Percentiles rank a stretch among this genome's conserved stretches.
Evolutionary conservation across 441 rosid species (phyloP).

Genomic region (Eruca vesicaria): DNA sequence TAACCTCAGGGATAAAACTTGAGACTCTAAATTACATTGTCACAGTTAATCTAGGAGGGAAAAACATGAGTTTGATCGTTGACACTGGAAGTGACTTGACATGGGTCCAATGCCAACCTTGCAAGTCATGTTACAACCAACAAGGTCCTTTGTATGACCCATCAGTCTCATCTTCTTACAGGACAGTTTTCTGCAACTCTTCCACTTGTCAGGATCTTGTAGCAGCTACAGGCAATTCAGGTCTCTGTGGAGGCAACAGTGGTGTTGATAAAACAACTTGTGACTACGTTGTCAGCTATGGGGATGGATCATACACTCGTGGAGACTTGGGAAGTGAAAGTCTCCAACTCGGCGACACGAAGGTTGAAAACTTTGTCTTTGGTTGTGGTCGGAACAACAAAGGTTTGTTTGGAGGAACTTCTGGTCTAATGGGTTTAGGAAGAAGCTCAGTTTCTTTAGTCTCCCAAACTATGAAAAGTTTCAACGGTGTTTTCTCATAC

Average conservation of each 20-base stretch:
- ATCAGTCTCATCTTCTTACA: constrained; percentile 60
- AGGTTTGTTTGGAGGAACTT: constrained; percentile 85
- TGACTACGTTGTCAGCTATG: constrained; percentile 69
- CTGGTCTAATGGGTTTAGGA: constrained; percentile 89
- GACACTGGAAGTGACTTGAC: constrained; percentile 97
- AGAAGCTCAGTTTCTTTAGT: constrained; percentile 71
- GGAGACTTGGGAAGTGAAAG: constrained; percentile 70
- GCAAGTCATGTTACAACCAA: constrained; percentile 70
- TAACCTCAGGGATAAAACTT: constrained; percentile 64
- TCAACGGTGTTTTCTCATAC: constrained; percentile 82
- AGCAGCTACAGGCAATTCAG: constrained; percentile 52
- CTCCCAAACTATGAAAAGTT: constrained; percentile 55
- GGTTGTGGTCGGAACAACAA: constrained; percentile 83
- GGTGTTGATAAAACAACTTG: constrained; percentile 41
- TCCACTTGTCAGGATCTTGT: constrained; percentile 61
- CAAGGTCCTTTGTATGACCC: constrained; percentile 74
- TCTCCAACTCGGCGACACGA: constrained; percentile 47
- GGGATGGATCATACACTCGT: constrained; percentile 86
- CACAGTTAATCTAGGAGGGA: constrained; percentile 55
- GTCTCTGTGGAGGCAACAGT: constrained; percentile 43
- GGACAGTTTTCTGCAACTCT: constrained; percentile 57
- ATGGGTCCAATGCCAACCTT: constrained; percentile 96
- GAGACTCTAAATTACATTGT: constrained; percentile 78
- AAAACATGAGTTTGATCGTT: constrained; percentile 63
- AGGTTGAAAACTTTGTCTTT: constrained; percentile 51